phyloP scores from a whole-genome alignment of 164 flowering plant species.

The Kalanchoe fedtschenkoi region DNA sequence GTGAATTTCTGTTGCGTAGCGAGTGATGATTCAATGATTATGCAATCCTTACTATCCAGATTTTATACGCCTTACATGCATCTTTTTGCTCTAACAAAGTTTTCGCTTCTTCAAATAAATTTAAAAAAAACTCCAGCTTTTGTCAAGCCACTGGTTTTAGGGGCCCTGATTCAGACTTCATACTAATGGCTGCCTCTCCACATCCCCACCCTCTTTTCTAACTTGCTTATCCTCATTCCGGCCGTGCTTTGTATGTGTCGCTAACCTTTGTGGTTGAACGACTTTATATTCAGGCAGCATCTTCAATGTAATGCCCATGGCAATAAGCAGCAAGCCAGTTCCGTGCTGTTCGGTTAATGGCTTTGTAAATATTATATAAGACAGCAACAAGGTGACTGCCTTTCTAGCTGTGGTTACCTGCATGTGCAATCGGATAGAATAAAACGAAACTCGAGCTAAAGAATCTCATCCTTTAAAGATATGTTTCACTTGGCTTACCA shows the following conservation, averaged over 20 bases:
- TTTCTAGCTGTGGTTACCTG: conserved; percentile 91
- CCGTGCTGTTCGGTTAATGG: conserved; percentile 89
- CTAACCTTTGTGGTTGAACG: background rate
- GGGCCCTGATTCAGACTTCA: too few species aligned
- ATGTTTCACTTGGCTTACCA: conserved; percentile 35
- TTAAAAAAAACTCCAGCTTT: too few species aligned
- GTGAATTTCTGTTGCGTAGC: too few species aligned
- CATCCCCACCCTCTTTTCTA: background rate
- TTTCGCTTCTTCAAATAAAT: too few species aligned
- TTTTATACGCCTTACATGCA: too few species aligned
- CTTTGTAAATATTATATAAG: conserved; percentile 88
- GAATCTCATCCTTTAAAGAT: background rate
- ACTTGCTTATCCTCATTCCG: background rate
- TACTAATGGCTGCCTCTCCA: background rate
- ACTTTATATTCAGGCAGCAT: conserved; percentile 51
- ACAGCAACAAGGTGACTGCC: conserved; percentile 75
- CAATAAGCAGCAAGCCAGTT: conserved; percentile 69
- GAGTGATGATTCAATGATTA: too few species aligned
- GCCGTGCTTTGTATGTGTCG: background rate
- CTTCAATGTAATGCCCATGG: conserved; percentile 79
- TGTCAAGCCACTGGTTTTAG: too few species aligned
- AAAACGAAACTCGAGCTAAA: background rate
- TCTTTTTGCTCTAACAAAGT: too few species aligned
- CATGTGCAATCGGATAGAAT: background rate
- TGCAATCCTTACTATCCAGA: too few species aligned